Evolutionary conservation across 176 grass and related monocot genomes (phyloP), one percentile per base, ranked within the genome.

Genomic region (Coix lacrymajobi): DNA sequence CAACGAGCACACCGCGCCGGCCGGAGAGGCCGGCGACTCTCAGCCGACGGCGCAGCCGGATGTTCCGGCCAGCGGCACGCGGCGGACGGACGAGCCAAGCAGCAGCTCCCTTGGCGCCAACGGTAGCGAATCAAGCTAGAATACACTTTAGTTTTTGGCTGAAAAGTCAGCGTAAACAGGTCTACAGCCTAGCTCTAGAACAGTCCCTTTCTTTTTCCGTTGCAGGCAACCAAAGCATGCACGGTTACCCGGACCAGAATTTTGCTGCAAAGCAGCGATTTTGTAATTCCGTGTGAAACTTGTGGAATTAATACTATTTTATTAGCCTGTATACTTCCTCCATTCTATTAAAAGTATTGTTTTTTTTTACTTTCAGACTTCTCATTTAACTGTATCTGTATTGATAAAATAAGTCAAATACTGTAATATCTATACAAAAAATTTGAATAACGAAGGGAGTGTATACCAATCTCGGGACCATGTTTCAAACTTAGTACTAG

Each of bases 121-220:
- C 11, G 11, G 28, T 26, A 64, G 79, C 79, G 20, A 38, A 81
- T 69, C n/a, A 69, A 68, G 64, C 78, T 28, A 68, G 62, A 66
- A 30, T 12, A 12, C 10, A 58, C 22, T 26, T 0, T 20, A n/a
- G 20, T 25, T 43, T 26, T 60, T 60, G 56, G 56, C 56, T 26
- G 56, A 60, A 57, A 58, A 24, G n/a, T 4, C n/a, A 58, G n/a
- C n/a, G 54, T 25, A 58, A 25, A 25, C 54, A 24, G 52, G 22
- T 57, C 7, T 57, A 57, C 54, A 57, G 56, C 20, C 2, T 26
- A 12, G n/a, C 8, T 57, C 52, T 26, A 25, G n/a, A 9, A 57
- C n/a, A 60, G 7, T 56, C n/a, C n/a, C 4, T 56, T 19, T 49
- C 20, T 22, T 8, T 52, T 52, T 43, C 13, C 0, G 45, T 52